A percentile compares a stretch with the other conserved stretches of the same genome.
Conservation (phyloP, 2,329 filamentous ascomycete genomes). For the Diaporthe australafricana region DNA sequence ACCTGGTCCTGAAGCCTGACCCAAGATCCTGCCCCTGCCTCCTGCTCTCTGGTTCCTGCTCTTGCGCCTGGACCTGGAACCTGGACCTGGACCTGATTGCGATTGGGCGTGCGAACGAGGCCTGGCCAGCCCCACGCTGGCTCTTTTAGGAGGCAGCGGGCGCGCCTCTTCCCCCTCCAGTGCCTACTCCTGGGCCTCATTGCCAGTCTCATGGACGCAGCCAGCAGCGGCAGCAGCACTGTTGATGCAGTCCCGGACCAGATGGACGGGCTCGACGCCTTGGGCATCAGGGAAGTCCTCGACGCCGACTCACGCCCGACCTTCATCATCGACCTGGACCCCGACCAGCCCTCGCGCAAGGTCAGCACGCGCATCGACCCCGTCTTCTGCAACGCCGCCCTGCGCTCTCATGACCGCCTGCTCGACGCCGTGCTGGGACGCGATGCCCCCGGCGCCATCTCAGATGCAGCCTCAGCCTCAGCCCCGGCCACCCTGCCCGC, state of each 20-base stretch:
- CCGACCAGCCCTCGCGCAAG: conserved; percentile 43
- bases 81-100: background rate
- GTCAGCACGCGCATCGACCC: conserved; percentile 43
- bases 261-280: conserved; percentile 39
- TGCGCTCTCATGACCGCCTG: conserved; percentile 48
- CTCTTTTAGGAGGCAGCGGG: conserved; percentile 27
- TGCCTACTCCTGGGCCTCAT: background rate
- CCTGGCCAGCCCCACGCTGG: conserved; percentile 13
- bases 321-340: conserved; percentile 53
- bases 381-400: conserved; percentile 51
- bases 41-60: background rate
- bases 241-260: conserved; percentile 33
- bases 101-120: background rate
- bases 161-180: background rate
- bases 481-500: background rate
- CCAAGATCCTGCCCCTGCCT: background rate
- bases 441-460: background rate
- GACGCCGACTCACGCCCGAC: conserved; percentile 52
- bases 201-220: conserved; percentile 22
- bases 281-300: conserved; percentile 47
- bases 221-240: background rate
- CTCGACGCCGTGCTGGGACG: conserved; percentile 44
- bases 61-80: background rate
- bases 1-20: background rate
- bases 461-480: no score